Evolutionary conservation across 345 rosid species (phyloP).

Genomic region (Mangifera indica): DNA sequence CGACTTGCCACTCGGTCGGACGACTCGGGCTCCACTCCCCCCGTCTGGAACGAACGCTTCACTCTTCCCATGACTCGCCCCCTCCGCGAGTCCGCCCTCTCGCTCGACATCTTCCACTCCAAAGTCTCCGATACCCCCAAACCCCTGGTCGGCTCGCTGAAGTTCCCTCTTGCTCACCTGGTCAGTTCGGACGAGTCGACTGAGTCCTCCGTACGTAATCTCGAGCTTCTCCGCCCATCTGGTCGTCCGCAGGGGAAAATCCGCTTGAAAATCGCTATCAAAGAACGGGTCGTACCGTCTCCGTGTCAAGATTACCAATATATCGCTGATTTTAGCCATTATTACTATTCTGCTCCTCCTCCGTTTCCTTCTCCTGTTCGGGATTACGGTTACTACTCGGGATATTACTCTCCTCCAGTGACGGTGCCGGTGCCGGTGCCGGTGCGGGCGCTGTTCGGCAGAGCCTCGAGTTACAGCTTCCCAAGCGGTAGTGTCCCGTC

Average conservation of each 20-base stretch:
- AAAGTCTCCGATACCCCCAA: conserved; percentile 47
- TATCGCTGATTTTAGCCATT: conserved; percentile 36
- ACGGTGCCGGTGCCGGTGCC: conserved; percentile 37
- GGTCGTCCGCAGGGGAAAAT: conserved; percentile 67
- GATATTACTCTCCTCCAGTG: conserved; percentile 33
- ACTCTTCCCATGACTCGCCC: conserved; percentile 46
- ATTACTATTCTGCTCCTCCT: conserved; percentile 46
- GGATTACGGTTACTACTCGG: conserved; percentile 44
- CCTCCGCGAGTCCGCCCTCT: conserved; percentile 44
- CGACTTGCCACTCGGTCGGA: conserved; percentile 54
- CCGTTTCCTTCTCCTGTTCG: conserved; percentile 35
- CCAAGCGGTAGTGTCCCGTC: conserved; percentile 37
- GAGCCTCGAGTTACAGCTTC: conserved; percentile 23
- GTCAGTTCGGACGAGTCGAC: conserved; percentile 37
- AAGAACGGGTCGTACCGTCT: conserved; percentile 36
- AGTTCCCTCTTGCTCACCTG: conserved; percentile 46
- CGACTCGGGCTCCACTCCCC: conserved; percentile 40
- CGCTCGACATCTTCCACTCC: conserved; percentile 50
- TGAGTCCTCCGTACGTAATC: conserved; percentile 18
- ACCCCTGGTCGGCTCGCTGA: conserved; percentile 58
- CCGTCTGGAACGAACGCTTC: conserved; percentile 58
- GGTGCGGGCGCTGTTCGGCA: conserved; percentile 41
- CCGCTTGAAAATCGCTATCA: conserved; percentile 42
- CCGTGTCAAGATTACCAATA: conserved; percentile 38
- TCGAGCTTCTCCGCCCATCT: conserved; percentile 60